phyloP scores from a whole-genome alignment of 208 protist species.

The Leishmania mexicana region DNA sequence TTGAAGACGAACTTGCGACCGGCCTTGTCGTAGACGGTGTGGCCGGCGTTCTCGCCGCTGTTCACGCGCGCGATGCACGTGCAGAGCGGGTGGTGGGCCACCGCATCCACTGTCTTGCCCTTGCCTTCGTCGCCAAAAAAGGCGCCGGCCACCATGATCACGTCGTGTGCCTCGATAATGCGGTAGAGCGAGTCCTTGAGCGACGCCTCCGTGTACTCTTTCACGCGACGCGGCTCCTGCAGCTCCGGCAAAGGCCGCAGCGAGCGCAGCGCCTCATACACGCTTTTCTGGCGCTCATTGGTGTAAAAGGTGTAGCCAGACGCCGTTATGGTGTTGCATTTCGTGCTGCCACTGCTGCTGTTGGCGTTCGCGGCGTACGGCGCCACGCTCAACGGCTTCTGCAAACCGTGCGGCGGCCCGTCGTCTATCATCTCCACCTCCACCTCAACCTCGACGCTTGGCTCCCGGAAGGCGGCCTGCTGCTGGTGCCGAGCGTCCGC shows the following conservation, averaged over 20 bases:
- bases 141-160: conserved; percentile 91
- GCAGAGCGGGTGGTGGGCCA: conserved; percentile 77
- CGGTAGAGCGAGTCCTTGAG: conserved; percentile 76
- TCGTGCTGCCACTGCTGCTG: conserved; percentile 4
- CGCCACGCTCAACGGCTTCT: not conserved
- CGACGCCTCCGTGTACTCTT: conserved; percentile 72
- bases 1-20: conserved; percentile 93
- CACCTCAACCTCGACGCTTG: conserved; percentile 27
- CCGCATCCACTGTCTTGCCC: conserved; percentile 92
- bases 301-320: conserved; percentile 50
- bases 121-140: conserved; percentile 95
- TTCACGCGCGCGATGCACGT: conserved; percentile 91
- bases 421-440: conserved; percentile 24
- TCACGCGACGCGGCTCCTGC: conserved; percentile 50
- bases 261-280: conserved; percentile 61
- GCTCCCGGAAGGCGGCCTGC: conserved; percentile 9
- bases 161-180: conserved; percentile 74
- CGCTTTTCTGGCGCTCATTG: conserved; percentile 43
- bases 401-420: not conserved
- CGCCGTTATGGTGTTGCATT: conserved; percentile 1
- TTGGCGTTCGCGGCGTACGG: not conserved
- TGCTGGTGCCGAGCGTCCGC: not conserved
- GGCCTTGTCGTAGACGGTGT: conserved; percentile 86
- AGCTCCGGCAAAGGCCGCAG: conserved; percentile 74
- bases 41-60: conserved; percentile 92